These are phyloP conservation scores for Solanum sejunctum DNA, from an alignment of 257 asterid species.

Conservation along the genomic window DNA sequence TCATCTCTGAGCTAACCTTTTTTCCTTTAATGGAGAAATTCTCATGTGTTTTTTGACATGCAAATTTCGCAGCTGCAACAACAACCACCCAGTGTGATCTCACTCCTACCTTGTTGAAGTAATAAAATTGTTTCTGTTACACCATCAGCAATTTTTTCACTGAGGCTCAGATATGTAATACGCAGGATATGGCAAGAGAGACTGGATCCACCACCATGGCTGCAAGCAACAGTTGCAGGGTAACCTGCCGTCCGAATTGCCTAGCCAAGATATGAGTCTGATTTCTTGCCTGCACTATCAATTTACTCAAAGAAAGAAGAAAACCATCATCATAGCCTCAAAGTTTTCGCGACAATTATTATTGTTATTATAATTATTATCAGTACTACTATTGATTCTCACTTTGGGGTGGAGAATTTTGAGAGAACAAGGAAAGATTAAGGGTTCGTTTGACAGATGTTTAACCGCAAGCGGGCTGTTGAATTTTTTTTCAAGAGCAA, in stretches of 20 bases:
- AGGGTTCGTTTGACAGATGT: not conserved
- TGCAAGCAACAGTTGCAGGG: not conserved
- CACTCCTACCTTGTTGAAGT: not conserved
- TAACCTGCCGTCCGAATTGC: not conserved
- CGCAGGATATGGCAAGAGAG: not conserved
- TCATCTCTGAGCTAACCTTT: not conserved
- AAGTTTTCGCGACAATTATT: not conserved
- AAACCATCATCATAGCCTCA: not conserved
- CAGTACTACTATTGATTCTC: not conserved
- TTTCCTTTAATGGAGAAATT: not conserved
- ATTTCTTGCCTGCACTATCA: not conserved
- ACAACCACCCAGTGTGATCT: not conserved
- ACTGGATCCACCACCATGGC: not conserved
- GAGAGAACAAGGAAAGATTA: not conserved
- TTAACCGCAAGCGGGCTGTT: not conserved
- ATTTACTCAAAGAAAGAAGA: not conserved
- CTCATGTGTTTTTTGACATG: not conserved
- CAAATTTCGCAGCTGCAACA: not conserved
- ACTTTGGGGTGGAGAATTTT: not conserved
- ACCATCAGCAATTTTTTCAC: not conserved
- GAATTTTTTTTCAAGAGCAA: not conserved
- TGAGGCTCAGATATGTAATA: not conserved
- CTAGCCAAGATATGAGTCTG: not conserved
- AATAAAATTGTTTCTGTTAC: not conserved
- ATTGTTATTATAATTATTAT: not conserved